Percentiles rank a stretch among this genome's conserved stretches.
Evolutionary conservation across 805 yeast species (phyloP).

Genomic region (Yamadazyma phyllophila): DNA sequence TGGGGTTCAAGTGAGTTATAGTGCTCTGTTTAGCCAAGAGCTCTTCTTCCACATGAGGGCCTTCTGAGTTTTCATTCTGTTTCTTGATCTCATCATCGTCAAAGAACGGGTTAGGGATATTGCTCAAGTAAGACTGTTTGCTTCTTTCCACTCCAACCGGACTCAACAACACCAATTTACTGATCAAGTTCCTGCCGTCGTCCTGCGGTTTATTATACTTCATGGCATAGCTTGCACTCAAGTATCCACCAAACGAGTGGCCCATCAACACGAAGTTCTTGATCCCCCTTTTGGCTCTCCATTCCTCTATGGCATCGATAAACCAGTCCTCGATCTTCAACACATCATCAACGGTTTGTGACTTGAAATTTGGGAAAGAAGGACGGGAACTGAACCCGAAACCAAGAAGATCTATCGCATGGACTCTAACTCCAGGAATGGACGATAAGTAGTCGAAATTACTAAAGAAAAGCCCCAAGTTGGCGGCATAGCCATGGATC

Average conservation of each 20-base stretch:
- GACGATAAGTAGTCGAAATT: conserved; percentile 53
- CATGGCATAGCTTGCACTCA: conserved; percentile 41
- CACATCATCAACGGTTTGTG: conserved; percentile 34
- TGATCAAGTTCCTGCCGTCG: conserved; percentile 25
- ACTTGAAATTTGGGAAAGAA: conserved; percentile 30
- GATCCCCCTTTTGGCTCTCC: conserved; percentile 38
- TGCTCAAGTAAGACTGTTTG: conserved; percentile 26
- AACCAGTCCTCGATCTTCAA: conserved; percentile 42
- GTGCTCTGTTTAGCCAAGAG: conserved; percentile 11
- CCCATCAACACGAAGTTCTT: conserved; percentile 38
- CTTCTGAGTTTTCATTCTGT: conserved; percentile 18
- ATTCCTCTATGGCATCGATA: conserved; percentile 41
- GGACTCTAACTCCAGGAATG: conserved; percentile 56
- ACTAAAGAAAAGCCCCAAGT: conserved; percentile 75
- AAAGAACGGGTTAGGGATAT: conserved; percentile 14
- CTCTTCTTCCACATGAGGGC: conserved; percentile 15
- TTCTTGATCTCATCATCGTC: conserved; percentile 9
- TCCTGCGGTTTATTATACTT: conserved; percentile 33
- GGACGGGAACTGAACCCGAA: conserved; percentile 70
- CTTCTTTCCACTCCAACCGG: conserved; percentile 45
- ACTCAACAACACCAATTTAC: conserved; percentile 39
- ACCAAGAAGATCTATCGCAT: conserved; percentile 70
- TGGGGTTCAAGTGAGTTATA: conserved; percentile 15
- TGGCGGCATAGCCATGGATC: conserved; percentile 93
- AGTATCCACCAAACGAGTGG: conserved; percentile 46